phyloP scores from a whole-genome alignment of 495 filamentous ascomycete genomes.

The Glarea lozoyensis region DNA sequence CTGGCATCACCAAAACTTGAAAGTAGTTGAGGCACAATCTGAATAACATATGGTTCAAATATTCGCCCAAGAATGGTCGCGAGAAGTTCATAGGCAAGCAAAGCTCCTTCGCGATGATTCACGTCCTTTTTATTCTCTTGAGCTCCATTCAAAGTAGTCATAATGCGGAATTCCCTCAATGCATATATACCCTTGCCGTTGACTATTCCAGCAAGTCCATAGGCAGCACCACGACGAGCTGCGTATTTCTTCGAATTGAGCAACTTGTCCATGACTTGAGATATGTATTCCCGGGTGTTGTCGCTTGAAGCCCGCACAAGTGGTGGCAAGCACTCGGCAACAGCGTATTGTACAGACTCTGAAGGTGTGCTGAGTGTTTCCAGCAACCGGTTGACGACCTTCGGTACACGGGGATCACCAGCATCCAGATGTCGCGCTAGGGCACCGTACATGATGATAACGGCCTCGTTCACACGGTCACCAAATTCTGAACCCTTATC shows the following conservation, averaged over 20 bases:
- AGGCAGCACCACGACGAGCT: slow-evolving; percentile 82
- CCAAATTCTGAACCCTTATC: slow-evolving; percentile 68
- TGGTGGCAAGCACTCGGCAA: slow-evolving; percentile 86
- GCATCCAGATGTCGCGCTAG: slow-evolving; percentile 77
- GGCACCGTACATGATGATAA: slow-evolving; percentile 93
- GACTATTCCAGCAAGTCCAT: slow-evolving; percentile 86
- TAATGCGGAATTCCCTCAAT: slow-evolving; percentile 75
- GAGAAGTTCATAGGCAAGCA: slow-evolving; percentile 84
- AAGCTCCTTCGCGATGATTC: slow-evolving; percentile 78
- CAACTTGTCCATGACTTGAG: slow-evolving; percentile 69
- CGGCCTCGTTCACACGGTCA: slow-evolving; percentile 89
- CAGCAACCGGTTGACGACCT: slow-evolving; percentile 75
- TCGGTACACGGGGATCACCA: slow-evolving; percentile 74
- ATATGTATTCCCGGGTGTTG: slow-evolving; percentile 67
- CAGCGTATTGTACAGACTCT: slow-evolving; percentile 91
- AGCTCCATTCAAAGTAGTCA: slow-evolving; percentile 66
- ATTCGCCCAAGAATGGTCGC: slow-evolving; percentile 74
- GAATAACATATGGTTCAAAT: slow-evolving; percentile 94
- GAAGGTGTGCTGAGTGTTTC: slow-evolving; percentile 89
- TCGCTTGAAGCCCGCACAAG: slow-evolving; percentile 72
- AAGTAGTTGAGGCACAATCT: slow-evolving; percentile 86
- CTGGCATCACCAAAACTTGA: slow-evolving; percentile 81
- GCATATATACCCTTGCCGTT: slow-evolving; percentile 76
- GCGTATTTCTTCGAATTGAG: slow-evolving; percentile 83
- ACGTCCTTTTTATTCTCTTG: slow-evolving; percentile 87